Evolutionary conservation across 192 early-diverging fungal genomes (phyloP).

Genomic region (Backusella psychrophila): DNA sequence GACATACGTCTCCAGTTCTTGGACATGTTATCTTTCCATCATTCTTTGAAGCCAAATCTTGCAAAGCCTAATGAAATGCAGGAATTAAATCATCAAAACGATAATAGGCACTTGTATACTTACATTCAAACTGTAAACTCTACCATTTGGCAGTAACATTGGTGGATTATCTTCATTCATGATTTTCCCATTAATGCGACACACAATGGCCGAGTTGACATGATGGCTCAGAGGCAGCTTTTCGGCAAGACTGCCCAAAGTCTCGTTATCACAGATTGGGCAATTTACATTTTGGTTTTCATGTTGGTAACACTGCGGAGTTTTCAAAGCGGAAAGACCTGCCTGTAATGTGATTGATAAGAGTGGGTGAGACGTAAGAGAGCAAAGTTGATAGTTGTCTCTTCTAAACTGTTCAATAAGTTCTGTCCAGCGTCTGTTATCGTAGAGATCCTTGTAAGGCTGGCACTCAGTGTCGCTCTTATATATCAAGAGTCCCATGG

Average conservation of each 20-base stretch:
- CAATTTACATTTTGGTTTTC: slow-evolving; percentile 90
- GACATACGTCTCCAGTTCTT: slow-evolving; percentile 57
- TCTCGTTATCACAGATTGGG: slow-evolving; percentile 87
- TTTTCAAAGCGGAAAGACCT: slow-evolving; percentile 95
- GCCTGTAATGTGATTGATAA: slow-evolving; percentile 90
- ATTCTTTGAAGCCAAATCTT: slow-evolving; percentile 65
- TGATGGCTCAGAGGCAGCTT: slow-evolving; percentile 90
- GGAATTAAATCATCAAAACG: background rate
- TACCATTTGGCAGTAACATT: slow-evolving; percentile 94
- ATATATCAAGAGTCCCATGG: slow-evolving; percentile 90
- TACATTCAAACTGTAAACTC: slow-evolving; percentile 89
- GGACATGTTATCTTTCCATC: slow-evolving; percentile 73
- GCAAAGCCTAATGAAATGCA: slow-evolving; percentile 50
- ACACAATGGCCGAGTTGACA: slow-evolving; percentile 93
- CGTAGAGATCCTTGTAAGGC: slow-evolving; percentile 77
- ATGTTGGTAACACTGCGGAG: slow-evolving; percentile 73
- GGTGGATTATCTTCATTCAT: slow-evolving; percentile 98
- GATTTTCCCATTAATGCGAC: slow-evolving; percentile 84
- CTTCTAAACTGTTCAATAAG: slow-evolving; percentile 79
- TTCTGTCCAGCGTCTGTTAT: slow-evolving; percentile 70
- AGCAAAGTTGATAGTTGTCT: slow-evolving; percentile 87
- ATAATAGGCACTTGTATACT: background rate
- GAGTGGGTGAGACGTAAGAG: slow-evolving; percentile 82
- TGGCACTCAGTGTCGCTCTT: slow-evolving; percentile 70
- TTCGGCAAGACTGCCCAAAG: slow-evolving; percentile 82